Base-by-base conservation (phyloP, 345 rosid genomes). In the Eucalyptus cloeziana region DNA sequence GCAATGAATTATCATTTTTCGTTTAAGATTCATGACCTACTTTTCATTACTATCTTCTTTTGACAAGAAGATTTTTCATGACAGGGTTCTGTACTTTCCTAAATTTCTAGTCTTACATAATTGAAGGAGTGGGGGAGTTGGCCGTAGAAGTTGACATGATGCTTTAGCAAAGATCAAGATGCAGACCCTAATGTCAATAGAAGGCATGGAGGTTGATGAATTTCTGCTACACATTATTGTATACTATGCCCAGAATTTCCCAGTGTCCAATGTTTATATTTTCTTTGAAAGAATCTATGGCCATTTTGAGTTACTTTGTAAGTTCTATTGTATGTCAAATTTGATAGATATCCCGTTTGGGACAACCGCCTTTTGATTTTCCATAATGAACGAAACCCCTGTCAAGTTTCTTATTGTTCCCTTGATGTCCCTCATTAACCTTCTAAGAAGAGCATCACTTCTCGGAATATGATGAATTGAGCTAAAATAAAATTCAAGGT, bases 1-100 rank as follows among this genome's bases (percentile, higher is more conserved):
- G 27, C 11, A 8, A 0, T 22, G 60, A 54, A 21, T 0, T 0
- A 21, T 54, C 27, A 54, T 8, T 54, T 54, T 54, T 22, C 2
- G 0, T 54, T 0, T 21, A 11, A 54, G 60, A 54, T 54, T 22
- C 60, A 21, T 54, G 60, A 54, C 60, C 11, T 54, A 22, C 27
- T 54, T 54, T 54, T 54, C 5, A 54, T 22, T 0, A 54, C 25
- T 52, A 0, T 52, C 58, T 54, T 54, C 5, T 54, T 54, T 54
- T 54, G 60, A 54, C 60, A 54, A 54, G 60, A 8, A 54, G 22
- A 0, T 54, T 54, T 54, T 54, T 0, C 5, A 54, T 21, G 60
- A 54, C 0, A 54, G 17, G 60, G 25, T 21, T 21, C 1, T 54
- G 58, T 52, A 52, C 24, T 19, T 7, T 52, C 58, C 24, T 52